A percentile compares a stretch with the other conserved stretches of the same genome.
Evolutionary conservation across 129 eudicot genomes (phyloP).

Genomic region (Rutidosis leptorrhynchoides): DNA sequence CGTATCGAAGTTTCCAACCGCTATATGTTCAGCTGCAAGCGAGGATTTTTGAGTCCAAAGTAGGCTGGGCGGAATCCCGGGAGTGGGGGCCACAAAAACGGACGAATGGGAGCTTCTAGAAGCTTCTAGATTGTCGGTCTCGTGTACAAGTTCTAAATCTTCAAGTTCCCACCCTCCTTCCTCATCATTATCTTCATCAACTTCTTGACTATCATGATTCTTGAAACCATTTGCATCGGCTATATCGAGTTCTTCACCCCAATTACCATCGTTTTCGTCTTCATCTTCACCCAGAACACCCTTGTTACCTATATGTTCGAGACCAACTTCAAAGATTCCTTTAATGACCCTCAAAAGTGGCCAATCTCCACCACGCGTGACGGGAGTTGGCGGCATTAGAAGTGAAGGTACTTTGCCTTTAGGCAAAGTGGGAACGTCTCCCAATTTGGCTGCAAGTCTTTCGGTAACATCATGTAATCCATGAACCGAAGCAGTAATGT

Average conservation of each 20-base stretch:
- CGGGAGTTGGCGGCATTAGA: constrained; percentile 49
- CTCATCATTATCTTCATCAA: constrained; percentile 36
- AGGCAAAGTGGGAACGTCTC: constrained; percentile 41
- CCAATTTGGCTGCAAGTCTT: constrained; percentile 38
- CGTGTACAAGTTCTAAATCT: constrained; percentile 49
- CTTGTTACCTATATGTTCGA: constrained; percentile 33
- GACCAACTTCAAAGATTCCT: constrained; percentile 52
- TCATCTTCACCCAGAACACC: constrained; percentile 40
- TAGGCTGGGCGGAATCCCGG: constrained; percentile 55
- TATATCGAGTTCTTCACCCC: constrained; percentile 52
- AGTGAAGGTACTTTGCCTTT: constrained; percentile 43
- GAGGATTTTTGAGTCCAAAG: constrained; percentile 58
- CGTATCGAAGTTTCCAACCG: constrained; percentile 65
- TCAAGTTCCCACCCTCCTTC: constrained; percentile 55
- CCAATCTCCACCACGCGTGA: constrained; percentile 56
- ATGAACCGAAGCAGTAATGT: constrained; percentile 45
- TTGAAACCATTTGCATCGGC: constrained; percentile 24
- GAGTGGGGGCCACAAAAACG: constrained; percentile 42
- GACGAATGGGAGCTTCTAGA: constrained; percentile 26
- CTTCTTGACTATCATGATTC: constrained; percentile 18
- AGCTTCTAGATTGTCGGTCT: constrained; percentile 38
- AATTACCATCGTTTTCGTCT: constrained; percentile 53
- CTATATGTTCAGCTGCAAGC: constrained; percentile 55
- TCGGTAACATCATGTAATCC: constrained; percentile 40
- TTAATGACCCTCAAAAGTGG: constrained; percentile 51